Conservation (phyloP, 441 rosid genomes). For the Breynia disticha region DNA sequence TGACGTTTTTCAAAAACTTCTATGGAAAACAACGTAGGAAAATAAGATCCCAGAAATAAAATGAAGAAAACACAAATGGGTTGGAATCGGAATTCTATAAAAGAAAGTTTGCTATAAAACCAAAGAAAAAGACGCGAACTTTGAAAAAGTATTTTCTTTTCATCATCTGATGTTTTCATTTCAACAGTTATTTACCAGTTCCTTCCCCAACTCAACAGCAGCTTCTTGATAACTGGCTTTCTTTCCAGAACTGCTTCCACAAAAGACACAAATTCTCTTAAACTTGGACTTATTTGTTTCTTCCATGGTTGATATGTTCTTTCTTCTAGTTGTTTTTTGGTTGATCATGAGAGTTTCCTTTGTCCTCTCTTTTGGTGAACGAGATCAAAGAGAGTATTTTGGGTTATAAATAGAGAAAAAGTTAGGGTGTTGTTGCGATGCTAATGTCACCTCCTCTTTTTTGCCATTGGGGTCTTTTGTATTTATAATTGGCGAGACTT, state of each 20-base stretch:
- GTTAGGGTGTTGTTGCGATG: background rate
- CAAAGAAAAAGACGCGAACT: background rate
- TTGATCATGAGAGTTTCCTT: background rate
- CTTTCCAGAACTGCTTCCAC: constrained; percentile 89
- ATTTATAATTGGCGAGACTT: background rate
- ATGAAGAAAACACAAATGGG: too few relatives aligned
- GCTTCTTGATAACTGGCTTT: constrained; percentile 86
- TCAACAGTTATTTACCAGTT: constrained; percentile 41
- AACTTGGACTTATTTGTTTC: constrained; percentile 63
- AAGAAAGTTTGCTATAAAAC: background rate
- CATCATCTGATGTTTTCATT: too few relatives aligned
- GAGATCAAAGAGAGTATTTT: constrained; percentile 42
- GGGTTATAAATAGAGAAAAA: background rate
- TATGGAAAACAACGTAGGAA: too few relatives aligned
- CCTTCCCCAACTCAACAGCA: constrained; percentile 71
- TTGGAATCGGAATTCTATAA: too few relatives aligned
- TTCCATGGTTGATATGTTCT: constrained; percentile 43
- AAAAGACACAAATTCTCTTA: constrained; percentile 78
- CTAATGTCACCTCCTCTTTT: background rate
- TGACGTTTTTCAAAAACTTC: too few relatives aligned
- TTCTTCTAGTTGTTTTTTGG: too few relatives aligned
- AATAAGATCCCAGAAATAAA: too few relatives aligned
- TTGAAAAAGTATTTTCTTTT: background rate
- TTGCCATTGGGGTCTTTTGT: too few relatives aligned
- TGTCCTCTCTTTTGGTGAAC: constrained; percentile 23